Evolutionary conservation across 306 rosid genomes (phyloP).

Genomic region (Acacia melanoxylon): DNA sequence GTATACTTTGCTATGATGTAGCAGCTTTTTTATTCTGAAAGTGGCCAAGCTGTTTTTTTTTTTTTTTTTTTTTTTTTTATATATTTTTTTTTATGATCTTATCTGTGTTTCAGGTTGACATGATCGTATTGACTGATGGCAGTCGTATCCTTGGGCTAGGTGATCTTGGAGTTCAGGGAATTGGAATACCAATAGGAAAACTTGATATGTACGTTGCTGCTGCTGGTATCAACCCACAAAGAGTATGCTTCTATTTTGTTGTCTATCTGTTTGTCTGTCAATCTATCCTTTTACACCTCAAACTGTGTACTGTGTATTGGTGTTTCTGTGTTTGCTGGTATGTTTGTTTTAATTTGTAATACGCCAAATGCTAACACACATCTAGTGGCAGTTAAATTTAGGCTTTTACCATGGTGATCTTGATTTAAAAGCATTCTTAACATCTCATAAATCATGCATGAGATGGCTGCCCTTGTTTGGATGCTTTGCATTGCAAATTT

Average conservation of each 20-base stretch:
- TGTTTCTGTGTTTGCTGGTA: constrained; percentile 4
- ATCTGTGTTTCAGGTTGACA: constrained; percentile 79
- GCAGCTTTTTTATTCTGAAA: too few relatives aligned
- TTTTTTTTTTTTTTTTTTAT: too few relatives aligned
- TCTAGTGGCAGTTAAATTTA: constrained; percentile 7
- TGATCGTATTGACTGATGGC: constrained; percentile 98
- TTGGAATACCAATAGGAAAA: constrained; percentile 96
- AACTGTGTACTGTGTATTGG: not conserved
- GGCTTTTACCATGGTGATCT: constrained; percentile 15
- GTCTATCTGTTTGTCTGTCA: not conserved
- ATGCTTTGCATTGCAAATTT: constrained; percentile 20
- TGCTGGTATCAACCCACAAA: constrained; percentile 95
- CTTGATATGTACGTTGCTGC: constrained; percentile 99
- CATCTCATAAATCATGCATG: constrained; percentile 6
- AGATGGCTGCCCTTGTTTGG: constrained; percentile 10
- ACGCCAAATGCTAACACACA: not conserved
- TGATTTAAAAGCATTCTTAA: constrained; percentile 16
- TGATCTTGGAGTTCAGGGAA: constrained; percentile 99
- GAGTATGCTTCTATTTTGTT: constrained; percentile 54
- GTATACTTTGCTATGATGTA: too few relatives aligned
- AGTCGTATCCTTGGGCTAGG: constrained; percentile 99
- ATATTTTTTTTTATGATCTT: too few relatives aligned
- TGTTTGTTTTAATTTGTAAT: constrained; percentile 5
- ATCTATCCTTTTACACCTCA: not conserved
- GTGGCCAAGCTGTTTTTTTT: too few relatives aligned